Base-by-base conservation (phyloP, 257 asterid genomes). In the Gardenia jasminoides region DNA sequence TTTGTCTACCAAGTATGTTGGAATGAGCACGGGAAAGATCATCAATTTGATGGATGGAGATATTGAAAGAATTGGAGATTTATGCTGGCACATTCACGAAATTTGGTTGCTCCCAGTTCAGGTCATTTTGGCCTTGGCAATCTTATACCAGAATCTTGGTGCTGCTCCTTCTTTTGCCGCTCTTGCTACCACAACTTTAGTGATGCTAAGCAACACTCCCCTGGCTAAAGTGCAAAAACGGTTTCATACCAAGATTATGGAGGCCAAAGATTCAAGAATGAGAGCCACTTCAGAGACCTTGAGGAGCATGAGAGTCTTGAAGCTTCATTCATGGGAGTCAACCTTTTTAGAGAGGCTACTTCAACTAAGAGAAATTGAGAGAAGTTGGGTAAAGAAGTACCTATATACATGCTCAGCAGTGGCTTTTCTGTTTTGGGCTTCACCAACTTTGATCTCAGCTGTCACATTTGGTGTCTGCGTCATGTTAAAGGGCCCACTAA, bases 31-130 rank as follows among this genome's bases (percentile, higher is more conserved):
- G 22, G 96, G 97, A 0, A 92, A 84, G 26, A 80, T 92, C 81
- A 84, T 87, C 12, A 94, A 94, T 52, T 85, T 86, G 75, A 50
- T 94, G 61, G 91, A 91, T 22, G 97, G 92, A 1, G 98, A 94
- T 48, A 93, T 88, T 4, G 97, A 94, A 84, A 88, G 97, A 83
- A 87, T 92, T 46, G 98, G 96, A n/a, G 98, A 94, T 26, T 90
- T 91, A 24, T 92, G 87, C 58, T 92, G 90, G 92, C 78, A 88
- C 74, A 82, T 94, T 75, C 97, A 94, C 56, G 94, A 96, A 15
- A 81, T 91, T 74, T 93, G 98, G 98, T 72, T 93, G 82, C 97
- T 93, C 33, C 97, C 96, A 0, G 47, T 93, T 77, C 97, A 93
- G 82, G 91, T 93, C 7, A 78, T 82, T 6, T 89, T 90, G 26